Base-by-base conservation (phyloP, 495 filamentous ascomycete genomes). In the Aspergillus sclerotioniger region DNA sequence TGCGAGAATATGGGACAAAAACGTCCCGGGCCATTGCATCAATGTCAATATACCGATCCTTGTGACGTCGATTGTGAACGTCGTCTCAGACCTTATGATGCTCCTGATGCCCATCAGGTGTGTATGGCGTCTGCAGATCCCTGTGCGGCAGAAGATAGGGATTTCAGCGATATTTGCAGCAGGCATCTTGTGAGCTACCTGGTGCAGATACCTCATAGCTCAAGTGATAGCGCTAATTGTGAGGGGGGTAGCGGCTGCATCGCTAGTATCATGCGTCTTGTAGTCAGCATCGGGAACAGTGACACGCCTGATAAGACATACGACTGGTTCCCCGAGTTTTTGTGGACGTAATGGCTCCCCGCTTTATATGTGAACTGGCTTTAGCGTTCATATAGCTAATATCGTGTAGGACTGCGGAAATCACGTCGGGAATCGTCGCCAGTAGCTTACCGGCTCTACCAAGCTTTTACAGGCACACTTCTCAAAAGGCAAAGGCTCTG, bases 21-120 rank as follows among this genome's bases (percentile, higher is more conserved):
- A 58, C 1, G 51, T 59, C 15, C 60, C 64, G 13, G 73, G 73
- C 12, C 62, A 41, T 8, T 76, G 73, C 31, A 53, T 74, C 49
- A 60, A 71, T 43, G 57, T 69, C n/a, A 58, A 66, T 10, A 58
- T 54, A 8, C 51, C 71, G 4, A 66, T 78, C 20, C 59, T 70
- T 19, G 63, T 66, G 17, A 73, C 67, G 20, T 68, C 73, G 0
- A 39, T 63, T 1, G 70, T 76, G 62, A 78, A 78, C 53, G 67
- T 66, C 10, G 4, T 67, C 1, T 72, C 73, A 0, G 73, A 78
- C 53, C 54, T 71, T 15, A n/a, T 71, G n/a, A 68, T 78, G 15
- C 58, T 78, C 19, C 39, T 75, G 1, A 41, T 78, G 3, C 75
- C 75, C 0, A 64, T 73, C 5, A 58, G 67, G 25, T 65, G 63